Conservation (phyloP, 1,139 yeast species). For the Meyerozyma smithsonii region DNA sequence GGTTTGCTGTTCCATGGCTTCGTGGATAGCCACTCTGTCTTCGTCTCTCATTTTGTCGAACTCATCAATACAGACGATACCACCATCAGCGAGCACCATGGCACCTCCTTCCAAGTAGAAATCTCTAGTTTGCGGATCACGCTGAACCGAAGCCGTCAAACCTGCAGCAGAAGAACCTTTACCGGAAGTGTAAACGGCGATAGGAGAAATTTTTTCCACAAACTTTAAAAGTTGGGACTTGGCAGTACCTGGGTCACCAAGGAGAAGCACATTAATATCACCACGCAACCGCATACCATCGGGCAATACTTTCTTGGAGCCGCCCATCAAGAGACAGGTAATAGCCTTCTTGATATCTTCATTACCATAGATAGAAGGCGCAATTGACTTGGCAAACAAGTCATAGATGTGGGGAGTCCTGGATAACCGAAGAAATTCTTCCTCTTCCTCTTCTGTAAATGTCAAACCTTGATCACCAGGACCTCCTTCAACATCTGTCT, state of each 20-base stretch:
- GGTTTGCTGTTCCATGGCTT: conserved; percentile 99
- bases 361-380: conserved; percentile 95
- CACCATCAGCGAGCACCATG: conserved; percentile 98
- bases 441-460: conserved; percentile 93
- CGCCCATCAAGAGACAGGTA: conserved; percentile 89
- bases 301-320: conserved; percentile 85
- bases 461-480: conserved; percentile 55
- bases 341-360: conserved; percentile 90
- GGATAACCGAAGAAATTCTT: conserved; percentile 76
- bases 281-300: conserved; percentile 98
- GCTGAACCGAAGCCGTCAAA: conserved; percentile 94
- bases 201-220: conserved; percentile 92
- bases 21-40: conserved; percentile 98
- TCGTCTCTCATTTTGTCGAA: conserved; percentile 99
- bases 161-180: conserved; percentile 99
- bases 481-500: conserved; percentile 74
- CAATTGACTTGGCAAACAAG: conserved; percentile 81
- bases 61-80: conserved; percentile 98
- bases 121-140: conserved; percentile 84
- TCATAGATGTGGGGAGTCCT: conserved; percentile 83
- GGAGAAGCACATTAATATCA: conserved; percentile 84
- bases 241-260: conserved; percentile 99
- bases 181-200: conserved; percentile 95
- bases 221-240: conserved; percentile 92
- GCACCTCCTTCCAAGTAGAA: conserved; percentile 99